Conservation (phyloP, 1,284 basidiomycete genomes). For the Trichosporon inkin region DNA sequence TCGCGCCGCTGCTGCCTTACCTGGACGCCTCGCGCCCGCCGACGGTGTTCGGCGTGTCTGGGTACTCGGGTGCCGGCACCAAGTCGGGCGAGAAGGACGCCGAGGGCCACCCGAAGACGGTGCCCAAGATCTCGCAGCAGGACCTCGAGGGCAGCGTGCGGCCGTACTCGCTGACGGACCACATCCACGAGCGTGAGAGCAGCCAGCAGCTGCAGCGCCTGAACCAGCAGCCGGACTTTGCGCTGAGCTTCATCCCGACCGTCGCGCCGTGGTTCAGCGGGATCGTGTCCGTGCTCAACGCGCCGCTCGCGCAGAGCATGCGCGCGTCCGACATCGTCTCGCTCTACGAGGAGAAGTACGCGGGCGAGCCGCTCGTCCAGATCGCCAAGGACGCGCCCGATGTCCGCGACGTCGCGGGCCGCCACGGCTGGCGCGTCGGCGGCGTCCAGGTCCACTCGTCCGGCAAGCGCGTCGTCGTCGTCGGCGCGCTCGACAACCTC, state of each 20-base stretch:
- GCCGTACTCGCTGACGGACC: slow-evolving; percentile 88
- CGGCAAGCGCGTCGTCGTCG: slow-evolving; percentile 84
- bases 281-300: slow-evolving; percentile 79
- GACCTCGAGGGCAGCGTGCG: slow-evolving; percentile 70
- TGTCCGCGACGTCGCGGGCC: slow-evolving; percentile 68
- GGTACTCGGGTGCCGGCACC: slow-evolving; percentile 93
- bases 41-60: slow-evolving; percentile 87
- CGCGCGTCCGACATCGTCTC: slow-evolving; percentile 67
- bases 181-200: slow-evolving; percentile 97
- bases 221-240: slow-evolving; percentile 52
- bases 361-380: slow-evolving; percentile 66
- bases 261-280: slow-evolving; percentile 96
- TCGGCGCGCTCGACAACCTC: slow-evolving; percentile 90
- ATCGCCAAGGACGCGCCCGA: slow-evolving; percentile 68
- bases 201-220: slow-evolving; percentile 72
- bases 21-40: slow-evolving; percentile 65
- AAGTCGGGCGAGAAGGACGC: slow-evolving; percentile 60
- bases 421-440: slow-evolving; percentile 86
- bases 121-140: slow-evolving; percentile 76
- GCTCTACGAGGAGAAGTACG: slow-evolving; percentile 77
- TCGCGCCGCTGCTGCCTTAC: slow-evolving; percentile 79
- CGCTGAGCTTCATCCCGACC: slow-evolving; percentile 79
- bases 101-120: slow-evolving; percentile 66
- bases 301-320: slow-evolving; percentile 66
- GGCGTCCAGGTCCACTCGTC: slow-evolving; percentile 90